Evolutionary conservation across 495 filamentous ascomycete species (phyloP), one percentile per base, ranked within the genome.

Genomic region (Cladorrhinum samala): DNA sequence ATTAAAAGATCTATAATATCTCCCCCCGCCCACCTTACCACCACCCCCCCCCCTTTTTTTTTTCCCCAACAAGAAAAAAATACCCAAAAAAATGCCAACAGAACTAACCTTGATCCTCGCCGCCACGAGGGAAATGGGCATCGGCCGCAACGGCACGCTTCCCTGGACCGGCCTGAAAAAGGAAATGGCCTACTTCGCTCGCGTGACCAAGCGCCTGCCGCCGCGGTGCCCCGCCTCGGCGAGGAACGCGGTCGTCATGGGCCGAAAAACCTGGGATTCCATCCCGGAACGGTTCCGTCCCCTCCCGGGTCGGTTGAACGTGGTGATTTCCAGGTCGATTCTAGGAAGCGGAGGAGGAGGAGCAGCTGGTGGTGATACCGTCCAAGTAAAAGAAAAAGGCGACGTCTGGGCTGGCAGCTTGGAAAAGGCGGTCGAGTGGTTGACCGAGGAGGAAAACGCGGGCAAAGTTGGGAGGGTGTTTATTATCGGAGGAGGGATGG

Each of bases 111-210:
- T 91, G 60, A 83, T 92, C 65, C 83, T 91, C 25, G 88, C 88
- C 43, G 84, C 86, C 30, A 87, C 85, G 2, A 80, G 78, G 37
- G 76, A 75, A 56, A 88, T 95, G 71, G 93, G 92, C 61, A 97
- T 97, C 68, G 93, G 93, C 52, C 77, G 78, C 52, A 77, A 78
- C 46, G 89, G 89, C 52, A 78, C 77, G 13, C 81, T 98, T 23
- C 93, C 93, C 25, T 98, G 93, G 93, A 89, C 85, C 0, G 80
- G 82, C 20, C 81, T 97, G 13, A 89, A 85, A 67, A 73, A 82
- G 36, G 93, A 98, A 71, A 94, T 98, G 88, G 81, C 78, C 36
- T 96, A 95, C 72, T 98, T 98, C 64, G 88, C 89, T 18, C 84
- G 91, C 46, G 85, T 93, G 6, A 96, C 93, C 3, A 88, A 88